phyloP scores from a whole-genome alignment of 345 rosid genomes.

The Viola odorata region DNA sequence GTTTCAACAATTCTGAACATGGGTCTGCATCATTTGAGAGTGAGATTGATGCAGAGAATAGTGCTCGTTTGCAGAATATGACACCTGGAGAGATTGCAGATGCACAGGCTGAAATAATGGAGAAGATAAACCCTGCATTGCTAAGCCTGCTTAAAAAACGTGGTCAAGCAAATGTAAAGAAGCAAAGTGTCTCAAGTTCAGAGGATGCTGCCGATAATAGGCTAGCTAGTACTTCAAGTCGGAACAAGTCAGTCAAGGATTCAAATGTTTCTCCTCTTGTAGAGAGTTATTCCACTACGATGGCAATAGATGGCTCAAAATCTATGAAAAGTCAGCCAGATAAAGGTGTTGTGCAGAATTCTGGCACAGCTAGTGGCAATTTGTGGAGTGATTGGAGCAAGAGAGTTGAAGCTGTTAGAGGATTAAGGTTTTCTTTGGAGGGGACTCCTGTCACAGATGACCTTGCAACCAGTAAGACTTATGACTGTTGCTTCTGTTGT shows the following conservation, averaged over 20 bases:
- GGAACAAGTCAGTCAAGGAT: conserved; percentile 21
- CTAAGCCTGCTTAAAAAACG: conserved; percentile 57
- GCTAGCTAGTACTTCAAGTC: conserved; percentile 6
- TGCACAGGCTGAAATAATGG: conserved; percentile 77
- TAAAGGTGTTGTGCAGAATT: conserved; percentile 24
- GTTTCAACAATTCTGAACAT: conserved; percentile 24
- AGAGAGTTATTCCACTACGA: conserved; percentile 17
- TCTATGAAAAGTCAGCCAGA: conserved; percentile 20
- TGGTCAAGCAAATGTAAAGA: conserved; percentile 51
- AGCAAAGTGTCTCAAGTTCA: conserved; percentile 31
- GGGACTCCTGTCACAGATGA: conserved; percentile 49
- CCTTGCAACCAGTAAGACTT: conserved; percentile 41
- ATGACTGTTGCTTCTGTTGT: neutral
- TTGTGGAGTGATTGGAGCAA: conserved; percentile 78
- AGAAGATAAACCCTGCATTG: conserved; percentile 70
- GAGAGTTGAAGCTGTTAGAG: conserved; percentile 76
- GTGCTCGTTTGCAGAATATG: conserved; percentile 57
- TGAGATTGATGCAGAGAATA: conserved; percentile 80
- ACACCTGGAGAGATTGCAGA: conserved; percentile 64
- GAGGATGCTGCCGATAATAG: conserved; percentile 17
- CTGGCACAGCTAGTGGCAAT: conserved; percentile 22
- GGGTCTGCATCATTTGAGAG: conserved; percentile 45
- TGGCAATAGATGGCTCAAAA: conserved; percentile 24
- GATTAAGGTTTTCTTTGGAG: conserved; percentile 70
- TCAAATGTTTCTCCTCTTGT: conserved; percentile 26